A percentile compares a stretch with the other conserved stretches of the same genome.
Conservation (phyloP, 306 rosid species). For the Acmispon strigosus region DNA sequence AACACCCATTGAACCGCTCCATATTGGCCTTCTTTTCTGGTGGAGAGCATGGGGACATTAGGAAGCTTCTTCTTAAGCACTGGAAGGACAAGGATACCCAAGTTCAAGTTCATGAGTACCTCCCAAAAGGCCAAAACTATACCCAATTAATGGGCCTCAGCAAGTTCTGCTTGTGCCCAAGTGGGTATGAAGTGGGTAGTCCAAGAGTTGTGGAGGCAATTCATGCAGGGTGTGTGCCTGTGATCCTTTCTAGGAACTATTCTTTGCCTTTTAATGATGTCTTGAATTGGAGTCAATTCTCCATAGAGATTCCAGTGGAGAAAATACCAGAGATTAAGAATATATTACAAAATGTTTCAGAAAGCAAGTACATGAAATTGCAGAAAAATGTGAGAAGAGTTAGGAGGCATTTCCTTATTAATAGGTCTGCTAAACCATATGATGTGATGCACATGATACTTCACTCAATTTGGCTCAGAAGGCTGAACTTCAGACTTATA, state of each 20-base stretch:
- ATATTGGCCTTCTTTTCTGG: conserved; percentile 64
- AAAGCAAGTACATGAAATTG: conserved; percentile 39
- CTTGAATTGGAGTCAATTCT: conserved; percentile 62
- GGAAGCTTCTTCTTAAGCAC: conserved; percentile 27
- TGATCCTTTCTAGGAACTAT: conserved; percentile 50
- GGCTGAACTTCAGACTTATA: conserved; percentile 34
- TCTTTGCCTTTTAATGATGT: conserved; percentile 72
- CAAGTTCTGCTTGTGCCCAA: conserved; percentile 79
- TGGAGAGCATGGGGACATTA: conserved; percentile 48
- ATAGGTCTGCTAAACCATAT: conserved; percentile 58
- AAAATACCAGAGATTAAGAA: conserved; percentile 51
- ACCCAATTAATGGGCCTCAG: conserved; percentile 45
- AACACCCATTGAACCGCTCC: conserved; percentile 35
- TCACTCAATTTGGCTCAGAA: conserved; percentile 69
- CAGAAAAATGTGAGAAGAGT: conserved; percentile 37
- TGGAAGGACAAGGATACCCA: conserved; percentile 66
- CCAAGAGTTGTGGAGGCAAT: conserved; percentile 79
- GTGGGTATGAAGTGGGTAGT: conserved; percentile 80
- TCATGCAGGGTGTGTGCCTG: conserved; percentile 64
- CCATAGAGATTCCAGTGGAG: conserved; percentile 40
- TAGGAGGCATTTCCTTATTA: conserved; percentile 50
- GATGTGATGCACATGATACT: conserved; percentile 72
- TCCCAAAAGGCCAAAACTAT: conserved; percentile 42
- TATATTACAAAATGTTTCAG: conserved; percentile 37
- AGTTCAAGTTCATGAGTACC: conserved; percentile 58